A percentile compares a stretch with the other conserved stretches of the same genome.
phyloP scores from a whole-genome alignment of 1,139 yeast species.

The Kurtzmaniella quercitrusa region DNA sequence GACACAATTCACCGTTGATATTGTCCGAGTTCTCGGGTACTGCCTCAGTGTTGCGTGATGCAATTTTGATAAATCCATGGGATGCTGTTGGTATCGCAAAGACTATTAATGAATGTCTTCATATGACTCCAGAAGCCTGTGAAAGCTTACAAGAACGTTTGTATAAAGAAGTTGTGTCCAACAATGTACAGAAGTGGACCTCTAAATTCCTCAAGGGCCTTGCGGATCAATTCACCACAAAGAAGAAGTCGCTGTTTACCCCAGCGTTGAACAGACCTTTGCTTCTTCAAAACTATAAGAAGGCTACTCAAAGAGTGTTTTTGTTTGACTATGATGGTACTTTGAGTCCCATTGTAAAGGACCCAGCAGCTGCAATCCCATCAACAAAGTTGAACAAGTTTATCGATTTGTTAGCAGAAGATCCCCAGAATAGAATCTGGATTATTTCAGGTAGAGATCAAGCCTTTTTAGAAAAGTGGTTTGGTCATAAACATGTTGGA shows the following conservation, averaged over 20 bases:
- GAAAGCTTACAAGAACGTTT: slow-evolving; percentile 45
- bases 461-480: slow-evolving; percentile 82
- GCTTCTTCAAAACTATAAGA: slow-evolving; percentile 54
- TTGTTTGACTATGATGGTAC: slow-evolving; percentile 97
- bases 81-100: slow-evolving; percentile 91
- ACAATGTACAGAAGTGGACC: slow-evolving; percentile 83
- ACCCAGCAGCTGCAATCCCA: slow-evolving; percentile 98
- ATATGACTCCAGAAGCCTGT: slow-evolving; percentile 44
- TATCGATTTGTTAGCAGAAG: slow-evolving; percentile 58
- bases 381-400: slow-evolving; percentile 64
- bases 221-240: slow-evolving; percentile 43
- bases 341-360: slow-evolving; percentile 88
- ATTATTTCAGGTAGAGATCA: slow-evolving; percentile 95
- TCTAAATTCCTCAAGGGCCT: slow-evolving; percentile 55
- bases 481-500: slow-evolving; percentile 71
- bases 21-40: slow-evolving; percentile 94
- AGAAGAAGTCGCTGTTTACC: slow-evolving; percentile 56
- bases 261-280: slow-evolving; percentile 81
- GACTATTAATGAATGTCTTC: slow-evolving; percentile 67
- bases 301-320: slow-evolving; percentile 68
- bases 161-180: slow-evolving; percentile 60
- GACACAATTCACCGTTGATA: slow-evolving; percentile 69
- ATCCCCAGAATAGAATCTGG: slow-evolving; percentile 88
- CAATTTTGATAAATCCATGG: slow-evolving; percentile 93
- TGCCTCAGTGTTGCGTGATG: slow-evolving; percentile 72